Evolutionary conservation across 2,329 filamentous ascomycete genomes (phyloP), one percentile per base, ranked within the genome.

Genomic region (Cryoendolithus antarcticus): DNA sequence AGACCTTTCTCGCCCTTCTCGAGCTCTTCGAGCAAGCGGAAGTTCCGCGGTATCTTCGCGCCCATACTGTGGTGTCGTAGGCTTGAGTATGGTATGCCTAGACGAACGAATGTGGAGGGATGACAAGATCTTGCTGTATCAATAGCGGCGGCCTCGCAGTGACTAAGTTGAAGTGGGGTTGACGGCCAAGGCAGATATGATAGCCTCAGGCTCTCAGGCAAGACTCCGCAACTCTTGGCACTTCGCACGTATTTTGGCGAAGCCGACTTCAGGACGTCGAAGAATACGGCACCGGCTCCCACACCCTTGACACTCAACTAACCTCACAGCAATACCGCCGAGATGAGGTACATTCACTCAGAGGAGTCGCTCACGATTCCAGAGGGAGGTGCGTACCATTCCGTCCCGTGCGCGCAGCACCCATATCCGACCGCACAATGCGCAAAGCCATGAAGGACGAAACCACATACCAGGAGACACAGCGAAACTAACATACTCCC

Each of bases 311-410:
- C 39, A 28, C 10, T 21, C 29, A 11, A 41, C 39, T 41, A 41
- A 41, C 39, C 38, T 27, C 39, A 41, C 39, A 41, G 35, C 41
- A 43, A 13, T 29, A 27, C 46, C 42, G 50, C 72, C 82, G 95
- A 84, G 73, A 96, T 96, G 91, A 93, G 84, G 77, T 96, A 95
- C 85, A 94, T 98, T 75, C 86, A 95, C 79, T 93, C 86, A 65
- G 77, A 89, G 74, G 89, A 98, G 80, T 75, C 77, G 72, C 77
- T 98, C 73, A 77, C 80, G 63, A 86, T 98, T 71, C 91, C 93
- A 63, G 86, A 95, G 70, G 85, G 88, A 75, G 86, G 86, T 94
- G 80, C 72, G 85, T 27, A 27, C 24, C 24, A 27, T 83, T 55
- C 44, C 43, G 47, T 44, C 35, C 42, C 21, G 6, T 27, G 21